Conservation (phyloP, 2,329 filamentous ascomycete species). For the Microdochium trichocladiopsis region DNA sequence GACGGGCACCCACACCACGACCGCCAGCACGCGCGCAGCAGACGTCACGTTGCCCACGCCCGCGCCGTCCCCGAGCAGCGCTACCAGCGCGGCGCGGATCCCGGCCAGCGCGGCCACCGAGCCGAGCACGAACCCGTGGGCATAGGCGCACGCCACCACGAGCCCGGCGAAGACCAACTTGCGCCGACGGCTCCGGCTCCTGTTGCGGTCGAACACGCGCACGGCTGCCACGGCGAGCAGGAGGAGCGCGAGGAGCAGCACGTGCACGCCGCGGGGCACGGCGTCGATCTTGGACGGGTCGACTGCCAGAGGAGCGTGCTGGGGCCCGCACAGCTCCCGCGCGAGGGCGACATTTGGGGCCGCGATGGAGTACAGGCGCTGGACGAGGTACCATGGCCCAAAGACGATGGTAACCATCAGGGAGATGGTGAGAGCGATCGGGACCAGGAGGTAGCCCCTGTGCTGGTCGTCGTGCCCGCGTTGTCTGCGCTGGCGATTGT, state of each 20-base stretch:
- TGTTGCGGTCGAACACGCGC: neutral
- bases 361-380: neutral
- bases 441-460: neutral
- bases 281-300: neutral
- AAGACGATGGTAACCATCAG: neutral
- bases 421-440: neutral
- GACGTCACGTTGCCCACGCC: neutral
- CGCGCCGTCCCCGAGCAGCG: neutral
- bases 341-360: neutral
- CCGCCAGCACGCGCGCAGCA: neutral
- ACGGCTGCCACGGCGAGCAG: neutral
- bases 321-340: neutral
- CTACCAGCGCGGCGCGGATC: neutral
- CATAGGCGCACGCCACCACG: neutral
- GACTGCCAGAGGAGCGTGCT: neutral
- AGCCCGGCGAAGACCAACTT: neutral
- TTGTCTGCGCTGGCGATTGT: neutral
- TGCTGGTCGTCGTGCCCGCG: neutral
- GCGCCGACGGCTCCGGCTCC: neutral
- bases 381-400: neutral
- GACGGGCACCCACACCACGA: neutral
- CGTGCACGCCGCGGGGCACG: neutral
- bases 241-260: neutral
- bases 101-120: neutral
- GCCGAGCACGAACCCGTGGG: neutral